Conservation (phyloP, 129 eudicot species). For the Tanacetum coccineum region DNA sequence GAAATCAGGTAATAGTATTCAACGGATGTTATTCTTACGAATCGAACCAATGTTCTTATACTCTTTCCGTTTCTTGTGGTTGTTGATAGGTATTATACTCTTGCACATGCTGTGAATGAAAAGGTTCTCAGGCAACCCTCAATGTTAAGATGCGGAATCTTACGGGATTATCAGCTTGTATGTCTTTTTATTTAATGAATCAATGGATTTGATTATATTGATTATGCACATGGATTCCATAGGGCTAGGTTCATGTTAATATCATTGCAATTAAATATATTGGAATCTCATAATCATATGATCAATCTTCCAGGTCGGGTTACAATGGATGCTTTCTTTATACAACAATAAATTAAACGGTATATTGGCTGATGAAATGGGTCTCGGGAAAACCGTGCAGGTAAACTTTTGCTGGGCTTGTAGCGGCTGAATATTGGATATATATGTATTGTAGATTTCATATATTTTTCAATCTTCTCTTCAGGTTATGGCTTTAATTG, state of each 20-base stretch:
- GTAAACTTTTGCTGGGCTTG: conserved; percentile 26
- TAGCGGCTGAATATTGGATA: neutral
- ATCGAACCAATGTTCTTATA: neutral
- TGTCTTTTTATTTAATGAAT: conserved; percentile 31
- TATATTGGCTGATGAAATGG: conserved; percentile 99
- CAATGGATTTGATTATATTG: neutral
- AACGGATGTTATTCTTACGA: neutral
- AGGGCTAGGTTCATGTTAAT: conserved; percentile 12
- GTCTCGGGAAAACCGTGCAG: conserved; percentile 99
- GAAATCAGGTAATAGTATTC: too few species aligned
- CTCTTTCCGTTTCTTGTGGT: conserved; percentile 20
- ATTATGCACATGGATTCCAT: neutral
- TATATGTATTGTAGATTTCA: too few species aligned
- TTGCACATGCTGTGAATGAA: conserved; percentile 98
- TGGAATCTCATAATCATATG: neutral
- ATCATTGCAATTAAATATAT: conserved; percentile 1
- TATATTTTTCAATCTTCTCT: neutral
- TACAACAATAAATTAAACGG: conserved; percentile 94
- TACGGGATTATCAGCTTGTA: conserved; percentile 98
- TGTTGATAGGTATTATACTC: conserved; percentile 72
- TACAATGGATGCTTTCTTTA: conserved; percentile 99
- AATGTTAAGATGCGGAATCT: conserved; percentile 84
- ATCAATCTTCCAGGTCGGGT: conserved; percentile 67
- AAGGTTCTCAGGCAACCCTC: conserved; percentile 90
- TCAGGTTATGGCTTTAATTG: conserved; percentile 98